phyloP scores from a whole-genome alignment of 148 eudicot species.

The Spergularia bocconei region DNA sequence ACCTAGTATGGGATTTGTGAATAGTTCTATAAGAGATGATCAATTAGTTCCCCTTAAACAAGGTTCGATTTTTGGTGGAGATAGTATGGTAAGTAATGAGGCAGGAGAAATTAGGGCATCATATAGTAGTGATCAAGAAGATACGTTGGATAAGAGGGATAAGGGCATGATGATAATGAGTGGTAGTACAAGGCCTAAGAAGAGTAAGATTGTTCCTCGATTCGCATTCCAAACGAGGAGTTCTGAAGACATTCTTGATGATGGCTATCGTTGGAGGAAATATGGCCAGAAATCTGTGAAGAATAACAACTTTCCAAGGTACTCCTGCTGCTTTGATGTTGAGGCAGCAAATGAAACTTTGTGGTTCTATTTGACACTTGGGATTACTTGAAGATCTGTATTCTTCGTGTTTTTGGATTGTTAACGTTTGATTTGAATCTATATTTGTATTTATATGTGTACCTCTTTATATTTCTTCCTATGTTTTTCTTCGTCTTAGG shows the following conservation, averaged over 20 bases:
- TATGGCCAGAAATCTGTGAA: slow-evolving; percentile 76
- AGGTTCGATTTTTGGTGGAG: not conserved
- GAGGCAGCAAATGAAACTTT: not conserved
- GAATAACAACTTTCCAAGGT: slow-evolving; percentile 59
- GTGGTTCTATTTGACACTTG: too few species aligned
- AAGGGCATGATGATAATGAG: slow-evolving; percentile 4
- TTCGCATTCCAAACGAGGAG: slow-evolving; percentile 59
- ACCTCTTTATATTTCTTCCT: too few species aligned
- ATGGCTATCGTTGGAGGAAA: slow-evolving; percentile 74
- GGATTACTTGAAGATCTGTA: too few species aligned
- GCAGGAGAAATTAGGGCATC: slow-evolving; percentile 1
- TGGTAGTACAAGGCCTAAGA: slow-evolving; percentile 17
- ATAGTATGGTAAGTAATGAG: not conserved
- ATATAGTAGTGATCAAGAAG: slow-evolving; percentile 9
- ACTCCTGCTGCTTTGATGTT: slow-evolving; percentile 3
- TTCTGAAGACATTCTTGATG: slow-evolving; percentile 67
- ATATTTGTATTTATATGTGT: too few species aligned
- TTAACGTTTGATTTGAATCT: too few species aligned
- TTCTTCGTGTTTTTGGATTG: too few species aligned
- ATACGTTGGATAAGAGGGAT: not conserved
- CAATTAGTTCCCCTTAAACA: not conserved
- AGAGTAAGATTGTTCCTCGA: slow-evolving; percentile 23
- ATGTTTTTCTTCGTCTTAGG: too few species aligned
- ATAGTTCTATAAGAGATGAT: slow-evolving; percentile 2
- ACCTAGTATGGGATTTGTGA: slow-evolving; percentile 16